Evolutionary conservation across 176 grass and related monocot species (phyloP).

Genomic region (Oropetium thomaeum): DNA sequence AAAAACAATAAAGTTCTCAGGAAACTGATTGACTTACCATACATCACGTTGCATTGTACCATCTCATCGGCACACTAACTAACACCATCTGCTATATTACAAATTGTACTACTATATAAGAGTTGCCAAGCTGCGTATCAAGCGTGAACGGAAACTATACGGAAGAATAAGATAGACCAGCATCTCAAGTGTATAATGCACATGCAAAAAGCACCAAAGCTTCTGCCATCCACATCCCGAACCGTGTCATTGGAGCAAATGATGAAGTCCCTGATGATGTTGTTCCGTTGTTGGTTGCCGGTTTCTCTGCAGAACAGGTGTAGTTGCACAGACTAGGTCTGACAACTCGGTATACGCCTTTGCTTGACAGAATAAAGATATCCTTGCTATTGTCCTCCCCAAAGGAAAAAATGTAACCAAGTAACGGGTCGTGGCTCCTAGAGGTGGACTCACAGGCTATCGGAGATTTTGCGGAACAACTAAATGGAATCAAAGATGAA

Average conservation of each 20-base stretch:
- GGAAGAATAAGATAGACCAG: not conserved
- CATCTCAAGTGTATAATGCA: conserved; percentile 18
- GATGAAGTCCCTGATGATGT: conserved; percentile 10
- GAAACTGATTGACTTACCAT: not conserved
- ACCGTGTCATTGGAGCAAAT: not conserved
- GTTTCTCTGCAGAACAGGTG: conserved; percentile 49
- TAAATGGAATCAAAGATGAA: conserved; percentile 10
- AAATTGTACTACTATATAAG: not conserved
- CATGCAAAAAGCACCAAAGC: not conserved
- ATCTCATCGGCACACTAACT: not conserved
- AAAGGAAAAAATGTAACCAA: conserved; percentile 72
- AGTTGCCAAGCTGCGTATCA: not conserved
- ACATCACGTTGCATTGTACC: not conserved
- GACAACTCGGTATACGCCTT: conserved; percentile 74
- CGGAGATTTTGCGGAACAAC: conserved; percentile 58
- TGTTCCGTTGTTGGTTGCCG: conserved; percentile 21
- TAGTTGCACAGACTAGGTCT: conserved; percentile 65
- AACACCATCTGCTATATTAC: not conserved
- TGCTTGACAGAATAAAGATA: conserved; percentile 55
- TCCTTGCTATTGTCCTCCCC: conserved; percentile 87
- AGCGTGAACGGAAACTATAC: not conserved
- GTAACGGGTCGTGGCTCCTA: conserved; percentile 24
- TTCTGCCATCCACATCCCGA: not conserved
- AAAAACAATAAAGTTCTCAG: not conserved
- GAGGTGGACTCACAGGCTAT: conserved; percentile 45